These are phyloP conservation scores for Exophiala sp. DNA, from an alignment of 2,329 filamentous ascomycete genomes.

Conservation along the genomic window DNA sequence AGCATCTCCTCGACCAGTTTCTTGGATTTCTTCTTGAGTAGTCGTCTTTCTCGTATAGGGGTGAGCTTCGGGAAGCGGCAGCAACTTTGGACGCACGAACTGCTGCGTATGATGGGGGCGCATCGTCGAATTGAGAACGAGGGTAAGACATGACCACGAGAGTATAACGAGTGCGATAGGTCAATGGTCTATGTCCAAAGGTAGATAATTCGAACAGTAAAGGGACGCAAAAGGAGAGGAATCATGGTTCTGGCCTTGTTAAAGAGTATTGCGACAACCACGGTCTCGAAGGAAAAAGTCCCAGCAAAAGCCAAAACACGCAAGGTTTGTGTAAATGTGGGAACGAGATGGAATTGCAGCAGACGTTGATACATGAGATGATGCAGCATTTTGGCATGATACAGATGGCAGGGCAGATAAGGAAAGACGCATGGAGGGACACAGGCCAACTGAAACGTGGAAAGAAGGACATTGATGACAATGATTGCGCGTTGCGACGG, in stretches of 20 bases:
- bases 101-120: no score
- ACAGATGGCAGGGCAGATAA: background rate
- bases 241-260: background rate
- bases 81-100: no score
- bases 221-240: background rate
- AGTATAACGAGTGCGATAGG: background rate
- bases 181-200: background rate
- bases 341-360: background rate
- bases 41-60: background rate
- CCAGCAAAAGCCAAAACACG: background rate
- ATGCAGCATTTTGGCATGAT: background rate
- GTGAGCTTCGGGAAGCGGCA: no score
- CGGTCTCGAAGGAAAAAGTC: background rate
- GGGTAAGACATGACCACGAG: no score
- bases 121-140: no score
- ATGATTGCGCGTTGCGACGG: background rate
- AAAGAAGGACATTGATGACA: background rate
- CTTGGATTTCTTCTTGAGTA: slow-evolving; percentile 46
- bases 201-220: background rate
- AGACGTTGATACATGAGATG: background rate
- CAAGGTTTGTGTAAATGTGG: background rate
- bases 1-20: slow-evolving; percentile 54
- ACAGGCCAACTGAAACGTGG: background rate
- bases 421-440: background rate
- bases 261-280: background rate